Conservation (phyloP, 352 stramenopile species). For the Phytopythium ostracodes region DNA sequence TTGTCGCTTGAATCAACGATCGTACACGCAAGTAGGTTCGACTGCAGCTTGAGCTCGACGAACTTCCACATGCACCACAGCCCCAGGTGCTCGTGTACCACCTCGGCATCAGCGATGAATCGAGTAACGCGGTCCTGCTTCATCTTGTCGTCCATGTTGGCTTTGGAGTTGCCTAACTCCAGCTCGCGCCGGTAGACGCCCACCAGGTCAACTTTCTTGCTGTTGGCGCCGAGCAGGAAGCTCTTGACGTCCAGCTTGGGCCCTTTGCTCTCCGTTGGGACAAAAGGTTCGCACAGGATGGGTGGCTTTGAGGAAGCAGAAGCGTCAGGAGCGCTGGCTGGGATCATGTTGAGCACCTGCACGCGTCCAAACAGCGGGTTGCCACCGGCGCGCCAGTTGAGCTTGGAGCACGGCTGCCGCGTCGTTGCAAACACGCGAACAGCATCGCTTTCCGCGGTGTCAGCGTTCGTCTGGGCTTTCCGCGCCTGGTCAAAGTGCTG, state of each 20-base stretch:
- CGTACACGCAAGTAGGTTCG: constrained; percentile 65
- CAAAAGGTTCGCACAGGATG: constrained; percentile 52
- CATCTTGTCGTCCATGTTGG: constrained; percentile 68
- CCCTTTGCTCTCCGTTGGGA: neutral
- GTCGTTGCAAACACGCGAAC: constrained; percentile 62
- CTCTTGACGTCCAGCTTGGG: constrained; percentile 33
- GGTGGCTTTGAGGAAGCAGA: constrained; percentile 28
- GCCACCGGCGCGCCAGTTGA: constrained; percentile 35
- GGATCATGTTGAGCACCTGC: constrained; percentile 57
- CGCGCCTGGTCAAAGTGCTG: constrained; percentile 17
- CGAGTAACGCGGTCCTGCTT: constrained; percentile 68
- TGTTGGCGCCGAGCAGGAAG: constrained; percentile 67
- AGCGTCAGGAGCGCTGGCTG: constrained; percentile 24
- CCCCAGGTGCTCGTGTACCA: constrained; percentile 56
- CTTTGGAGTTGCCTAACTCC: constrained; percentile 66
- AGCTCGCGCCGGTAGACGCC: constrained; percentile 55
- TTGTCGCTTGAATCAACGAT: constrained; percentile 40
- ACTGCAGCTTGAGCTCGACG: constrained; percentile 71
- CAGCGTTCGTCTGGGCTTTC: constrained; percentile 9
- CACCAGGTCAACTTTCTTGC: constrained; percentile 65
- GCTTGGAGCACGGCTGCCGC: constrained; percentile 36
- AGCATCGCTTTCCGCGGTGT: neutral
- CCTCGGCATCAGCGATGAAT: constrained; percentile 67
- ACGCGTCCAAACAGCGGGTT: constrained; percentile 66
- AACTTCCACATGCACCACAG: constrained; percentile 82